Base-by-base conservation (phyloP, 495 filamentous ascomycete species). In the Penicillium subrubescens region DNA sequence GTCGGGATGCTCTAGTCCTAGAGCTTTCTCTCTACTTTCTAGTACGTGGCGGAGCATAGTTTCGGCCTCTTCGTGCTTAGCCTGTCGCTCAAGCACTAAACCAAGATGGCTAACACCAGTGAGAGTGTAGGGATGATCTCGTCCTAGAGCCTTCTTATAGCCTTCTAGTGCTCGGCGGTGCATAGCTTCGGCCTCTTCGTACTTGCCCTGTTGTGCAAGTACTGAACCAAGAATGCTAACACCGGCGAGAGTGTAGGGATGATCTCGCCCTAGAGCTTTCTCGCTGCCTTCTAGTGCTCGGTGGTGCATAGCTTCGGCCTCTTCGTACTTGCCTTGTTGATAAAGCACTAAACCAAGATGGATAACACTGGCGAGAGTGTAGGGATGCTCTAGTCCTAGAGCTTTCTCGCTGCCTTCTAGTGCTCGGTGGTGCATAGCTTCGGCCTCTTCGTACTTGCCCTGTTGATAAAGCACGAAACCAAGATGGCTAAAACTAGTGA, bases 1-100 rank as follows among this genome's bases (percentile, higher is more conserved):
- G 14, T 29, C 12, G 5, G 57, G 57, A 46, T 59, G 57, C 23
- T 59, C 57, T 31, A 17, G 33, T 12, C 57, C 57, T 25, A 59
- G 21, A 23, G 17, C 39, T 34, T 29, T 59, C 41, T 59, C 21
- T 0, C 5, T 0, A 1, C 23, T 12, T 14, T 14, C 21, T n/a
- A 59, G 57, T 27, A 10, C 21, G 3, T 14, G 57, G 17, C 23
- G 12, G 4, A 48, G 33, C 37, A 59, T 44, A 14, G 34, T 3
- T 48, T 59, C 57, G 5, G 37, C 37, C 21, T 44, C 57, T 10
- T 59, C 3, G 10, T 48, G 31, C 25, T 41, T 44, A 21, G 25
- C 19, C 35, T 59, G 57, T 5, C n/a, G 5, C 12, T 3, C 2
- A 25, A 59, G 39, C 14, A 41, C 19, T 19, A 31, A 59, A 44